Base-by-base conservation (phyloP, 1,284 basidiomycete species). In the Flammula alnicola region DNA sequence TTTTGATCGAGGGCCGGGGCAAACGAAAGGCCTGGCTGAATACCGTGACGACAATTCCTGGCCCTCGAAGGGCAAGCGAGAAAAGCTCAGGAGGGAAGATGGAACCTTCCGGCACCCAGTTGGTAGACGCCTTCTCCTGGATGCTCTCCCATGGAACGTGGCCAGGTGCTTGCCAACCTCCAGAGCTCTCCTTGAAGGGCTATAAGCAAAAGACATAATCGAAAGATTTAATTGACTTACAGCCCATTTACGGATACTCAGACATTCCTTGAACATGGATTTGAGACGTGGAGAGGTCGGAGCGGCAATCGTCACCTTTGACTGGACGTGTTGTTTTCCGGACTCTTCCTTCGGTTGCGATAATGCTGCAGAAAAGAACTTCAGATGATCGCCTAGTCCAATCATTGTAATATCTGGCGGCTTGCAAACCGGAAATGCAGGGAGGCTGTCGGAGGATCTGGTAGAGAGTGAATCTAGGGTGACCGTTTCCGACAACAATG, bases 61-160 rank as follows among this genome's bases (percentile, higher is more conserved):
- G 57, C 57, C 38, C 51, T 49, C 30, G 56, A n/a, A 72, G 60
- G 33, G 63, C 54, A 32, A 60, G 59, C 42, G 62, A 63, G 52
- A 80, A 73, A 30, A 57, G 60, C 25, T 72, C 69, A 9, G 73
- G 73, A 45, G 76, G 65, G 49, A 77, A 75, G 35, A 78, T 59
- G 4, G 79, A 81, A 11, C 80, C 81, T 61, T 80, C 79, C 29
- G 80, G 70, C 11, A 74, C 69, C 81, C 80, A 84, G 22, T 63
- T 42, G 38, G 40, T 55, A 43, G 60, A 39, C 17, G 65, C 56
- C 32, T 47, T 46, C 12, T 62, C 63, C 42, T 65, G 62, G 25
- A 63, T 59, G 36, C 68, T 68, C 42, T 66, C 66, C 81, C 78
- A 82, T 23, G 78, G 76, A 25, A 67, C 65, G 51, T 79, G 76